Percentiles rank a stretch among this genome's conserved stretches.
Conservation (phyloP, 345 rosid genomes). For the Rhodomyrtus tomentosa region DNA sequence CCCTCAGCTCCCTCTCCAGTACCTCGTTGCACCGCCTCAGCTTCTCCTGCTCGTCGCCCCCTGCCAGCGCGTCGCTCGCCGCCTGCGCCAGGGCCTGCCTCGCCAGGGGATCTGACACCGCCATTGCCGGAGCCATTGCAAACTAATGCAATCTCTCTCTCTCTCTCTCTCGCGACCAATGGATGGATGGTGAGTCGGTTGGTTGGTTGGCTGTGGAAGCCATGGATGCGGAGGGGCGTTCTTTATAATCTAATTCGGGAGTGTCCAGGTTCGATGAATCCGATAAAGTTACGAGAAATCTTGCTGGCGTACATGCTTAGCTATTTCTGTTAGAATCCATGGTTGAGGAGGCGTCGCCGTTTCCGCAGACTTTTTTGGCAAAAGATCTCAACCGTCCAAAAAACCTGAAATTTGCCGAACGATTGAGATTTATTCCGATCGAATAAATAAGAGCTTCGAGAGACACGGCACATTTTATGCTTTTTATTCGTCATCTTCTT, state of each 20-base stretch:
- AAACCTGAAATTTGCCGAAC: background rate
- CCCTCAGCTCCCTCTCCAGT: conserved; percentile 39
- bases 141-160: background rate
- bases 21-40: conserved; percentile 46
- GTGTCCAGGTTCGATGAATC: conserved; percentile 74
- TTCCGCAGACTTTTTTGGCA: background rate
- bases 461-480: background rate
- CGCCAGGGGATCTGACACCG: background rate
- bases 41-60: conserved; percentile 1
- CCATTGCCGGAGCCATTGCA: conserved; percentile 5
- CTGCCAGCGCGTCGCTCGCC: background rate
- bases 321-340: background rate
- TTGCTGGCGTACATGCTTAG: background rate
- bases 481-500: background rate
- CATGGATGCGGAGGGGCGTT: background rate
- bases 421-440: background rate
- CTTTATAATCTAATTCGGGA: background rate
- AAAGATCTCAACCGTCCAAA: background rate
- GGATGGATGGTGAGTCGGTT: background rate
- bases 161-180: too few species aligned
- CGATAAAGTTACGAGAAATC: background rate
- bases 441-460: background rate
- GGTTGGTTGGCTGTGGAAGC: background rate
- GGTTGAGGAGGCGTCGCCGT: background rate
- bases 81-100: background rate